Percentiles rank a stretch among this genome's conserved stretches.
These are phyloP conservation scores for Cytospora mali DNA, from an alignment of 2,329 filamentous ascomycete genomes.

Conservation along the genomic window DNA sequence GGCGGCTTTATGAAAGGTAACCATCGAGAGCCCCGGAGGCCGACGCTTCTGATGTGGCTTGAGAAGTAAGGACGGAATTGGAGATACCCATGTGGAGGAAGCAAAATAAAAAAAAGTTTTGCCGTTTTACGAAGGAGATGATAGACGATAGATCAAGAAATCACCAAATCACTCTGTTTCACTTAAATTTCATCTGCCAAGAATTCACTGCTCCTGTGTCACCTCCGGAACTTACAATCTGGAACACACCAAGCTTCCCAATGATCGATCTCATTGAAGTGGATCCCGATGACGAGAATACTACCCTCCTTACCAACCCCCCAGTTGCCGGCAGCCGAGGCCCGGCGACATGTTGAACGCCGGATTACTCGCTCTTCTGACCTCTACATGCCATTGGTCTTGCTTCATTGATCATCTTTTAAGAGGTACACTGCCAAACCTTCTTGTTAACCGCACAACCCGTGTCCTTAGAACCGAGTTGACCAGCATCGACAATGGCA, in stretches of 20 bases:
- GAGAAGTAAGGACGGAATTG: constrained; percentile 8
- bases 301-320: no score
- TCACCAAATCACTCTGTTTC: background rate
- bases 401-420: no score
- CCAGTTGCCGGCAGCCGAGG: no score
- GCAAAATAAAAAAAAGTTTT: background rate
- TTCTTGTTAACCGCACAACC: no score
- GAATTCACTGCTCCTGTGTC: background rate
- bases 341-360: no score
- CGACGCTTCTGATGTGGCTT: constrained; percentile 10
- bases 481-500: constrained; percentile 2
- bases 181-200: background rate
- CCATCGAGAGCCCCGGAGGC: constrained; percentile 3
- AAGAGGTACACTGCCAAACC: no score
- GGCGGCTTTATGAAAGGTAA: background rate
- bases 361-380: no score
- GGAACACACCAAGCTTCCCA: no score
- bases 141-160: constrained; percentile 6
- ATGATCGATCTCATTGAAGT: no score
- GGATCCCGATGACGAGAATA: no score
- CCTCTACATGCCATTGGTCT: no score
- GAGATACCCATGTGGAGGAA: constrained; percentile 21
- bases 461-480: no score
- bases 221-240: background rate
- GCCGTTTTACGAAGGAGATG: background rate